phyloP scores from a whole-genome alignment of 768 basidiomycete genomes.

The Leccinellum albellum region DNA sequence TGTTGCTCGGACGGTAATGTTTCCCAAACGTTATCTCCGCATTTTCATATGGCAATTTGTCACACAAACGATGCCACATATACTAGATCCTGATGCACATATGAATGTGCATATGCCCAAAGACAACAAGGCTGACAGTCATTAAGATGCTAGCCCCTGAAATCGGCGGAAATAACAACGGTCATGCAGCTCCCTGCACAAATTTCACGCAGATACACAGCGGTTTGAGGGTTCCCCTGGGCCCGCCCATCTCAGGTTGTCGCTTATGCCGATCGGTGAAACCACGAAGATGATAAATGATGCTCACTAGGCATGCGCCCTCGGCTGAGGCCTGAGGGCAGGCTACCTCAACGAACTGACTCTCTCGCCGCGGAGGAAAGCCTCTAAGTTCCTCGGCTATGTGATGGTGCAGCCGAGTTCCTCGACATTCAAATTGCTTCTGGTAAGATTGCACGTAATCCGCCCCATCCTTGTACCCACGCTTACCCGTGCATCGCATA shows the following conservation, averaged over 20 bases:
- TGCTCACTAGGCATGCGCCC: neutral
- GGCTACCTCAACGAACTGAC: neutral
- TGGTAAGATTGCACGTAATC: neutral
- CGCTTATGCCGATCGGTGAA: neutral
- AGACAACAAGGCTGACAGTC: neutral
- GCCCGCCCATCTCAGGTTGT: neutral
- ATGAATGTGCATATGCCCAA: neutral
- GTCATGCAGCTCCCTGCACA: neutral
- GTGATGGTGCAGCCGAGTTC: neutral
- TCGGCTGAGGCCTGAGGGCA: neutral
- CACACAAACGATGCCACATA: neutral
- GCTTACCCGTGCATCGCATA: neutral
- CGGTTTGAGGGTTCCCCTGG: neutral
- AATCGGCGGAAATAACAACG: neutral
- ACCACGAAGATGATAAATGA: neutral
- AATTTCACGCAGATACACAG: neutral
- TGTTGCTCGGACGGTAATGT: conserved; percentile 43
- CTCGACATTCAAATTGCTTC: neutral
- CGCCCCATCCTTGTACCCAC: neutral
- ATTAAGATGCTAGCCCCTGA: neutral
- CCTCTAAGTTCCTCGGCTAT: neutral
- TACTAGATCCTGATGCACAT: neutral
- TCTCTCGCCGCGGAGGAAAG: neutral
- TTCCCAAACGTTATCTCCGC: conserved; percentile 30
- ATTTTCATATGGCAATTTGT: neutral